These are phyloP conservation scores for Mycena galericulata DNA, from an alignment of 768 basidiomycete genomes.

Conservation along the genomic window DNA sequence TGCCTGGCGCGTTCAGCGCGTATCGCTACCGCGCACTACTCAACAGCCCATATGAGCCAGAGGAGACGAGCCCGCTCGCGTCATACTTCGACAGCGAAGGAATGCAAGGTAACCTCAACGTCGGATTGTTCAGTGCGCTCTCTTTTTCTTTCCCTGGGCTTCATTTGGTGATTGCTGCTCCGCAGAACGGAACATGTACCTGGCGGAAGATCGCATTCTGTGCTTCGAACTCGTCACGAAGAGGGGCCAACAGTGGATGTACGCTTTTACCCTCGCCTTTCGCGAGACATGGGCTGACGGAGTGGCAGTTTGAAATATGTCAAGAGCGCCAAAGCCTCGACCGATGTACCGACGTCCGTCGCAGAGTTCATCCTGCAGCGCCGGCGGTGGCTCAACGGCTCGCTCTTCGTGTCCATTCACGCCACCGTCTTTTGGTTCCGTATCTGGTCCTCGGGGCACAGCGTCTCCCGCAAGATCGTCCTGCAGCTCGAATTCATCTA, in stretches of 20 bases:
- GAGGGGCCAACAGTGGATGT: constrained; percentile 87
- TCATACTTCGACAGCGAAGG: constrained; percentile 95
- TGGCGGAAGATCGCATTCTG: constrained; percentile 90
- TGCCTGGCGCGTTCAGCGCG: constrained; percentile 94
- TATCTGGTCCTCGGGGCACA: constrained; percentile 94
- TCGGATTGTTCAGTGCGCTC: constrained; percentile 74
- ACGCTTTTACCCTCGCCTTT: constrained; percentile 56
- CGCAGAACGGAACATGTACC: constrained; percentile 87
- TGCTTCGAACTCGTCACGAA: constrained; percentile 96
- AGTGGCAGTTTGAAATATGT: constrained; percentile 74
- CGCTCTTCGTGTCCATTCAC: constrained; percentile 93
- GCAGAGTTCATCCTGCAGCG: constrained; percentile 96
- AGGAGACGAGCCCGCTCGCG: constrained; percentile 90
- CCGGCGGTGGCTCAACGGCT: constrained; percentile 90
- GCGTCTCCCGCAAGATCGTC: constrained; percentile 83
- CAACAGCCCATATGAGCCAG: constrained; percentile 87
- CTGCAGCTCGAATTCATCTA: constrained; percentile 92
- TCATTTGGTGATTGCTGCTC: neutral
- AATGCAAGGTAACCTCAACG: constrained; percentile 75
- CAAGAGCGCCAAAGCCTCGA: constrained; percentile 93
- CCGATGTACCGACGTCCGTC: constrained; percentile 93
- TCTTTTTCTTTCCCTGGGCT: too few relatives aligned
- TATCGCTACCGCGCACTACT: constrained; percentile 90
- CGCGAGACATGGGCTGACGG: constrained; percentile 4
- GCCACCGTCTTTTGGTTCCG: constrained; percentile 90